These are phyloP conservation scores for Penicillium sp. DNA, from an alignment of 2,329 filamentous ascomycete species.

Conservation along the genomic window DNA sequence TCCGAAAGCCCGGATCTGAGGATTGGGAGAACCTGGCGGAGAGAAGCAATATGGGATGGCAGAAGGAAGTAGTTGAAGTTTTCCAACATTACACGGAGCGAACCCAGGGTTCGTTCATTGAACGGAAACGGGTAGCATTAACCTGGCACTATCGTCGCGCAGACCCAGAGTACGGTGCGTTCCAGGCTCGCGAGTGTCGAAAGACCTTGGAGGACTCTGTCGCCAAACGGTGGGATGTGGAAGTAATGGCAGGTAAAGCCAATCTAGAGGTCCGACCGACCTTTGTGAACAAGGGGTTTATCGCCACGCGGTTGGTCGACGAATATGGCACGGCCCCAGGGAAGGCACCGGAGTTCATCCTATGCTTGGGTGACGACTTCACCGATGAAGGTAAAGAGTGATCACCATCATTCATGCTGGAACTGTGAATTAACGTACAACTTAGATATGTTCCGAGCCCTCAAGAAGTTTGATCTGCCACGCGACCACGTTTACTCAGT, in stretches of 20 bases:
- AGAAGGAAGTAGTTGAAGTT: constrained; percentile 68
- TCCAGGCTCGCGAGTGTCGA: constrained; percentile 72
- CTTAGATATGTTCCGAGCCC: constrained; percentile 70
- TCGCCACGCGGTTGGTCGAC: constrained; percentile 70
- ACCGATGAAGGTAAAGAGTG: constrained; percentile 83
- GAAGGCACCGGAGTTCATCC: constrained; percentile 67
- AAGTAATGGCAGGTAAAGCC: constrained; percentile 94
- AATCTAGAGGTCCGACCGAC: constrained; percentile 94
- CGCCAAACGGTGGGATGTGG: constrained; percentile 72
- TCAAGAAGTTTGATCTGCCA: constrained; percentile 51
- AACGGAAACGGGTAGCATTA: constrained; percentile 84
- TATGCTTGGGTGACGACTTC: constrained; percentile 90
- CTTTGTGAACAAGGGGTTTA: constrained; percentile 97
- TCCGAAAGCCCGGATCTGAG: constrained; percentile 65
- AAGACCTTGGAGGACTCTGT: constrained; percentile 71
- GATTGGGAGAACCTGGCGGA: constrained; percentile 86
- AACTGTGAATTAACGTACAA: neutral
- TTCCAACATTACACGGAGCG: constrained; percentile 84
- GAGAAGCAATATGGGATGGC: constrained; percentile 84
- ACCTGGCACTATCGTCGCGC: constrained; percentile 96
- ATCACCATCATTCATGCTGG: neutral
- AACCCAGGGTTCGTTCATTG: constrained; percentile 82
- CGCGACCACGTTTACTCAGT: constrained; percentile 72
- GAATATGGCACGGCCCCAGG: constrained; percentile 54
- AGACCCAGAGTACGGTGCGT: constrained; percentile 72